Conservation (phyloP, 352 stramenopile species). For the Globisporangium recalcitrans region DNA sequence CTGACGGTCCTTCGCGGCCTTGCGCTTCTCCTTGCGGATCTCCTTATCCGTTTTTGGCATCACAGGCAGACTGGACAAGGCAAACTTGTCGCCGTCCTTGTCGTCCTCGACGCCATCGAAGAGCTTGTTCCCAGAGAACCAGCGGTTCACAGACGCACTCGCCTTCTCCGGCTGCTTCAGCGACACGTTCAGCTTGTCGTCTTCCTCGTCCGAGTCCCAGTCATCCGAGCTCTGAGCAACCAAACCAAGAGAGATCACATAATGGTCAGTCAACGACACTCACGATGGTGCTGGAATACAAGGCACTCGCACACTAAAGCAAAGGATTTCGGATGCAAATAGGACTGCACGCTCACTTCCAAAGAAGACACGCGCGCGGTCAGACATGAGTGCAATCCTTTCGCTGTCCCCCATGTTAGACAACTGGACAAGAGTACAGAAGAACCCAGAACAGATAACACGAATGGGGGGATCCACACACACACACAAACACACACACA, state of each 20-base stretch:
- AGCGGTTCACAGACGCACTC: constrained; percentile 67
- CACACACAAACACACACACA: constrained; percentile 19
- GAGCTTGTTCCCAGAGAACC: constrained; percentile 82
- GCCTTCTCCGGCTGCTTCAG: constrained; percentile 79
- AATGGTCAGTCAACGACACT: neutral
- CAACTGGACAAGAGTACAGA: constrained; percentile 89
- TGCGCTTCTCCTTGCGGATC: constrained; percentile 95
- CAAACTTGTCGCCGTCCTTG: constrained; percentile 32
- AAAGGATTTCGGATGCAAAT: constrained; percentile 62
- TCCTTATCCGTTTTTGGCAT: constrained; percentile 99
- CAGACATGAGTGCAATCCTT: constrained; percentile 82
- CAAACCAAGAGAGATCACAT: constrained; percentile 8
- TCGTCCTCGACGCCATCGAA: constrained; percentile 74
- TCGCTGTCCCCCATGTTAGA: constrained; percentile 87
- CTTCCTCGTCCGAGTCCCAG: constrained; percentile 44
- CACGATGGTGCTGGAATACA: neutral
- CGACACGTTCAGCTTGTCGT: constrained; percentile 58
- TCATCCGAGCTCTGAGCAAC: constrained; percentile 77
- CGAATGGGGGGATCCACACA: constrained; percentile 57
- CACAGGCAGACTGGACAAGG: constrained; percentile 36
- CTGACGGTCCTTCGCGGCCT: constrained; percentile 91
- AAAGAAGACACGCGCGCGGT: constrained; percentile 32
- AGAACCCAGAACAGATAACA: constrained; percentile 90
- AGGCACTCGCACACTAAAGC: constrained; percentile 4
- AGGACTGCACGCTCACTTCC: constrained; percentile 49